Conservation (phyloP, 306 rosid genomes). For the Dalbergia cultrata region DNA sequence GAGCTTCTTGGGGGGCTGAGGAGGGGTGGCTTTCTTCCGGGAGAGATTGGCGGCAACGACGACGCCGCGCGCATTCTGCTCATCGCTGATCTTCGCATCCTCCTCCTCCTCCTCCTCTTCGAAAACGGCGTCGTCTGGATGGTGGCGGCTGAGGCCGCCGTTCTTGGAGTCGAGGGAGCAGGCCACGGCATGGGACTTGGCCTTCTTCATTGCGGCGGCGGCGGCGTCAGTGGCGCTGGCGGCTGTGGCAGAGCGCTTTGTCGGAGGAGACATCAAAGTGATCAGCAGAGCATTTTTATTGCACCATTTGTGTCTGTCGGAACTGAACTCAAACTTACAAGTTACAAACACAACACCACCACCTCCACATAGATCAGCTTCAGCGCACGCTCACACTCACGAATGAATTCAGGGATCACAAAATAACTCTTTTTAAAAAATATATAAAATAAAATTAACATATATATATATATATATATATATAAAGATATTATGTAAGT, state of each 20-base stretch:
- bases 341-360: too few relatives aligned
- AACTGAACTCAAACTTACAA: too few relatives aligned
- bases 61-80: slow-evolving; percentile 51
- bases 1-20: slow-evolving; percentile 83
- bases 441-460: too few relatives aligned
- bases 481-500: too few relatives aligned
- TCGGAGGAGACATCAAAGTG: not conserved
- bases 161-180: slow-evolving; percentile 37
- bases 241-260: slow-evolving; percentile 7
- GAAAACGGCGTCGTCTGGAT: slow-evolving; percentile 44
- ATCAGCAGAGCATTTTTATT: not conserved
- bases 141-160: slow-evolving; percentile 46
- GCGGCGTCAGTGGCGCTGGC: not conserved
- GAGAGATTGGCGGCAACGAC: slow-evolving; percentile 82
- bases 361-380: too few relatives aligned
- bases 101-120: slow-evolving; percentile 88
- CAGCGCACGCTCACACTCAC: too few relatives aligned
- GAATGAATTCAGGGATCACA: too few relatives aligned
- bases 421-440: too few relatives aligned
- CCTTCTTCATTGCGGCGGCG: slow-evolving; percentile 21
- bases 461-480: too few relatives aligned
- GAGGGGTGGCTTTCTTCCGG: slow-evolving; percentile 85
- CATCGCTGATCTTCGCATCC: slow-evolving; percentile 67
- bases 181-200: slow-evolving; percentile 55
- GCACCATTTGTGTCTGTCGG: too few relatives aligned